These are phyloP conservation scores for Raddia distichophylla DNA, from an alignment of 176 grass and related monocot genomes.

Conservation along the genomic window DNA sequence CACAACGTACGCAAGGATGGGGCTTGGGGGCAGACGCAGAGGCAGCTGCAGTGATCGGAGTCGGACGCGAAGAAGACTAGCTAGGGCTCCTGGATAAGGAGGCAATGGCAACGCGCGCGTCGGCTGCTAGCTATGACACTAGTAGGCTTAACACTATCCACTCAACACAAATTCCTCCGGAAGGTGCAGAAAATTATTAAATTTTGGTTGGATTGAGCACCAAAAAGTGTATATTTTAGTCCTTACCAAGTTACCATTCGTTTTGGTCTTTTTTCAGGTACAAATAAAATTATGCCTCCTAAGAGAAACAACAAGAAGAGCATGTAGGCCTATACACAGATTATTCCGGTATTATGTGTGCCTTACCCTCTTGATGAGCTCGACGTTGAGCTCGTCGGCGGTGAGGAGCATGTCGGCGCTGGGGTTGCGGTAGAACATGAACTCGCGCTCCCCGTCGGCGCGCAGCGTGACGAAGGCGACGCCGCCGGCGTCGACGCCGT, in stretches of 20 bases:
- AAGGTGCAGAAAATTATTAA: not conserved
- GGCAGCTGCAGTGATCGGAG: too few relatives aligned
- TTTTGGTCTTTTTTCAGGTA: not conserved
- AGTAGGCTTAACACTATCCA: not conserved
- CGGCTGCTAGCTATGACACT: too few relatives aligned
- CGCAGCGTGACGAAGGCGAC: constrained; percentile 96
- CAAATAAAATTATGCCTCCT: not conserved
- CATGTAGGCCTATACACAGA: not conserved
- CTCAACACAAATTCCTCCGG: not conserved
- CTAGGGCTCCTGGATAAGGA: too few relatives aligned
- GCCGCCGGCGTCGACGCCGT: too few relatives aligned
- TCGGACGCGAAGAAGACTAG: too few relatives aligned
- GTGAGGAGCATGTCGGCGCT: constrained; percentile 99
- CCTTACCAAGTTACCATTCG: not conserved
- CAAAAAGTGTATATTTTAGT: not conserved
- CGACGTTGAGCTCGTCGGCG: constrained; percentile 80
- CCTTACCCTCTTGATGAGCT: constrained; percentile 88
- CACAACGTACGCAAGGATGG: too few relatives aligned
- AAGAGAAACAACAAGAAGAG: not conserved
- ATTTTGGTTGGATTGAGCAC: not conserved
- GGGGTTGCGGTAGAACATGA: constrained; percentile 99
- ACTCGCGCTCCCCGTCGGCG: constrained; percentile 92
- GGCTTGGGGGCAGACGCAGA: too few relatives aligned
- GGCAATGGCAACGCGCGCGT: too few relatives aligned
- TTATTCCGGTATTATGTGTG: constrained; percentile 2